Conservation (phyloP, 768 basidiomycete genomes). For the Lactarius tabidus region DNA sequence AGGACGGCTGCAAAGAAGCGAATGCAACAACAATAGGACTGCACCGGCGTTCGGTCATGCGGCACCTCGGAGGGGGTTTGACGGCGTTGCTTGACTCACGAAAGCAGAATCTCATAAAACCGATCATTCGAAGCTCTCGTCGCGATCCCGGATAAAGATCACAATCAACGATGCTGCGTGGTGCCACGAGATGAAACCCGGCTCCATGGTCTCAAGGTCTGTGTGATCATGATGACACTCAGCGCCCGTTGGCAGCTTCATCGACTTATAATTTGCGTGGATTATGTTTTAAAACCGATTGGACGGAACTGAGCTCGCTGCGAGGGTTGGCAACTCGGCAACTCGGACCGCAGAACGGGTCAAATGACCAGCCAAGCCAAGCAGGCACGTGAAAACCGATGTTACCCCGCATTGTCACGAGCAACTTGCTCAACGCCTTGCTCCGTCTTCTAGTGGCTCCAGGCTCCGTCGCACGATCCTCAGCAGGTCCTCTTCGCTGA, state of each 20-base stretch:
- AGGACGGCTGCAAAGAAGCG: neutral
- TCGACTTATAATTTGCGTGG: neutral
- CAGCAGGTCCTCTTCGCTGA: neutral
- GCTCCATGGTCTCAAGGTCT: neutral
- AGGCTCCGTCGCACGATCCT: neutral
- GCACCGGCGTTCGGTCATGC: neutral
- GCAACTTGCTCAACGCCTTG: neutral
- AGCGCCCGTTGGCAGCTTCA: neutral
- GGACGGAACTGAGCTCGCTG: neutral
- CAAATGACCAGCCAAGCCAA: neutral
- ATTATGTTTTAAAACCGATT: neutral
- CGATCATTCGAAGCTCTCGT: slow-evolving; percentile 12
- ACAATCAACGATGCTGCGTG: neutral
- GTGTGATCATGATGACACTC: neutral
- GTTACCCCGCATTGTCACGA: neutral
- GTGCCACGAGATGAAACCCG: neutral
- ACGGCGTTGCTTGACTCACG: neutral
- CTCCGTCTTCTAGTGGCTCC: neutral
- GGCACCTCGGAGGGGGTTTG: neutral
- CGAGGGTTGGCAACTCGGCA: neutral
- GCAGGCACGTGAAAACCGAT: neutral
- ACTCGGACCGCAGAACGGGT: neutral
- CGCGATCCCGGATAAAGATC: slow-evolving; percentile 1
- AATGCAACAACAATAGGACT: neutral
- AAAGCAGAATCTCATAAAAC: neutral